These are phyloP conservation scores for Penicillium flavigenum DNA, from an alignment of 495 filamentous ascomycete genomes.

Conservation along the genomic window DNA sequence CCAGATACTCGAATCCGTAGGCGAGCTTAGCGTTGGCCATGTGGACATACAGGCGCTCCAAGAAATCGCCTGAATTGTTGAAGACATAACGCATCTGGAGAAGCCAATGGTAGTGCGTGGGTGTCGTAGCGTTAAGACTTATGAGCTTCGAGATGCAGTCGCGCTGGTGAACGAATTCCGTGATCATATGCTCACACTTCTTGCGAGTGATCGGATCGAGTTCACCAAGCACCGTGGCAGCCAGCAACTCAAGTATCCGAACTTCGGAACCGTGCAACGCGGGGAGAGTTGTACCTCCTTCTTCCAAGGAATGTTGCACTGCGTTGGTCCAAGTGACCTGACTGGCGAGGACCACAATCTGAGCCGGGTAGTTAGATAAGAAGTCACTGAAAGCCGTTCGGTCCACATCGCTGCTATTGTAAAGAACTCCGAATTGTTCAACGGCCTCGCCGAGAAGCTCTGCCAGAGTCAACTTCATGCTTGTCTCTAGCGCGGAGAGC, in stretches of 20 bases:
- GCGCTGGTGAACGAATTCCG: constrained; percentile 96
- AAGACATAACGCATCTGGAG: constrained; percentile 99
- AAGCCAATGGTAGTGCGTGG: constrained; percentile 87
- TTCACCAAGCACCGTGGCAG: constrained; percentile 85
- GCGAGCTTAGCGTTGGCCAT: constrained; percentile 96
- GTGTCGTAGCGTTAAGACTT: constrained; percentile 67
- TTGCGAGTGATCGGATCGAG: constrained; percentile 82
- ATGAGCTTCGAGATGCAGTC: constrained; percentile 85
- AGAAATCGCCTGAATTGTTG: constrained; percentile 70
- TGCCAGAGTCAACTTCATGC: constrained; percentile 91
- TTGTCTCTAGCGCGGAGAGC: constrained; percentile 84
- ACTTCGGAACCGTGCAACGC: constrained; percentile 72
- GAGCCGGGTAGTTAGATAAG: constrained; percentile 78
- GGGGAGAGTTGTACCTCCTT: constrained; percentile 65
- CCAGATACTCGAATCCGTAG: constrained; percentile 98
- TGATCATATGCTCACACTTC: constrained; percentile 98
- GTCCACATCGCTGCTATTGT: constrained; percentile 64
- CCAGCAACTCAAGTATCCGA: constrained; percentile 76
- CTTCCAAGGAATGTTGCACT: constrained; percentile 70
- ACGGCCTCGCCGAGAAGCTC: constrained; percentile 86
- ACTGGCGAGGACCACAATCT: constrained; percentile 94
- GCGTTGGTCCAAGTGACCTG: constrained; percentile 90
- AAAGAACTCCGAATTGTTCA: constrained; percentile 66
- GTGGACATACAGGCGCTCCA: constrained; percentile 82
- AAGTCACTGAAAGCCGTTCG: constrained; percentile 68